A percentile compares a stretch with the other conserved stretches of the same genome.
These are phyloP conservation scores for Cercospora sesami DNA, from an alignment of 2,329 filamentous ascomycete species.

Conservation along the genomic window DNA sequence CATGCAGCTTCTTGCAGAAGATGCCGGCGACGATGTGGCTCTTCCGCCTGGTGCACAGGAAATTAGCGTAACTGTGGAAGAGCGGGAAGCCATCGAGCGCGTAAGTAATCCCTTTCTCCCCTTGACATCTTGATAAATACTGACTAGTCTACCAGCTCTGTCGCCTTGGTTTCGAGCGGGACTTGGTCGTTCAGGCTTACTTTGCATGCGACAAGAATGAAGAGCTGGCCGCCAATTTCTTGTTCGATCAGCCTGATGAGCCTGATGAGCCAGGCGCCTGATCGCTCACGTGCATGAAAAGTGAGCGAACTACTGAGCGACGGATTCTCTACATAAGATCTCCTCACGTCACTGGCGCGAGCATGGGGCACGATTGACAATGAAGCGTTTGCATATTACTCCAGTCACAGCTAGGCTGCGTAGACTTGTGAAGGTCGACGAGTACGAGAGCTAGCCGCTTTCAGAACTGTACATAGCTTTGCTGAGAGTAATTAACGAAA, in stretches of 20 bases:
- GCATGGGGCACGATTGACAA: constrained; percentile 18
- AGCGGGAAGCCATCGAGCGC: constrained; percentile 94
- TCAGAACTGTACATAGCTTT: constrained; percentile 22
- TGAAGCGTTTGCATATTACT: constrained; percentile 19
- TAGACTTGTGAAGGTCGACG: neutral
- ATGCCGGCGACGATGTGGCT: constrained; percentile 75
- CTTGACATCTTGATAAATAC: neutral
- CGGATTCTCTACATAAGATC: neutral
- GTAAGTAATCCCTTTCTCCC: constrained; percentile 53
- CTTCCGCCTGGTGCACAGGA: constrained; percentile 85
- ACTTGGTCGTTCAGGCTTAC: constrained; percentile 95
- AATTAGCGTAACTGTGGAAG: constrained; percentile 91
- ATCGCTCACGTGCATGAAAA: neutral
- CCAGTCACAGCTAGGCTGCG: constrained; percentile 11
- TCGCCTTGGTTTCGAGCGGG: constrained; percentile 86
- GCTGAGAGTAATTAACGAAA: constrained; percentile 11
- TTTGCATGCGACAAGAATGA: constrained; percentile 99
- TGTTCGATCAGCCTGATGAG: constrained; percentile 95
- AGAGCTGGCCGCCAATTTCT: constrained; percentile 94
- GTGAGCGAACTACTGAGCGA: neutral
- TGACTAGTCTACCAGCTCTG: constrained; percentile 64
- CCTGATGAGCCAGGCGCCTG: constrained; percentile 35
- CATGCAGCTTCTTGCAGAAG: constrained; percentile 83
- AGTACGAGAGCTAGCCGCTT: constrained; percentile 10
- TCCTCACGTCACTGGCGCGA: constrained; percentile 1